A percentile compares a stretch with the other conserved stretches of the same genome.
Evolutionary conservation across 202 grass and related monocot species (phyloP).

Genomic region (Sporobolus alterniflorus): DNA sequence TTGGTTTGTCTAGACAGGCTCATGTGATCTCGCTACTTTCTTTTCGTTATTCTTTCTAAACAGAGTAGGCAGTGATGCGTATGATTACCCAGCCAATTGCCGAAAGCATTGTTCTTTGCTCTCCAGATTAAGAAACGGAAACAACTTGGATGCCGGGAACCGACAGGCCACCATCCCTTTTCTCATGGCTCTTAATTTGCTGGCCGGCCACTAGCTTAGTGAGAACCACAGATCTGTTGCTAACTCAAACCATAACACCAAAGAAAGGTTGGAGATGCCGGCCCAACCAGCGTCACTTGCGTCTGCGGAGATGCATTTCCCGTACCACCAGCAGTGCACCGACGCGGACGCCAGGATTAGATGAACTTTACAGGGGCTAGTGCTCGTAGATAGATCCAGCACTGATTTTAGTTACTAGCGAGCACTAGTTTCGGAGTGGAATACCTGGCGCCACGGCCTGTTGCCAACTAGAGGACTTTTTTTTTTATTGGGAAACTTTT

Average conservation of each 20-base stretch:
- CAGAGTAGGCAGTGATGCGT: not conserved
- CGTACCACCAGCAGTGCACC: conserved; percentile 23
- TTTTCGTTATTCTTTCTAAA: not conserved
- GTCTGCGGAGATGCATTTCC: too few relatives aligned
- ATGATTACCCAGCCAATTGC: conserved; percentile 10
- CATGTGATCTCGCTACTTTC: not conserved
- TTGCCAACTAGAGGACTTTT: not conserved
- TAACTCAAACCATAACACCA: not conserved
- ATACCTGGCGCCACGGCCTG: not conserved
- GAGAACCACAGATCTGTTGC: not conserved
- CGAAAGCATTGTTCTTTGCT: conserved; percentile 8
- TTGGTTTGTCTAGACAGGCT: not conserved
- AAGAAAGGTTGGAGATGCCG: not conserved
- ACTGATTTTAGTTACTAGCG: too few relatives aligned
- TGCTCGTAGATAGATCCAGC: not conserved
- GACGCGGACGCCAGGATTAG: conserved; percentile 36
- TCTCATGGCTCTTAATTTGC: not conserved
- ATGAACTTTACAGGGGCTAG: not conserved
- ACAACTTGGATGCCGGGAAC: not conserved
- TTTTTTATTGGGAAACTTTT: not conserved
- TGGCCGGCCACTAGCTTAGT: not conserved
- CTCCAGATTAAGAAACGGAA: not conserved
- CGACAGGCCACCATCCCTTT: not conserved
- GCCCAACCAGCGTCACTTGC: too few relatives aligned
- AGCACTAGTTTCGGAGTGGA: not conserved